Conservation (phyloP, 2,329 filamentous ascomycete species). For the Domatiomyces catenatus region DNA sequence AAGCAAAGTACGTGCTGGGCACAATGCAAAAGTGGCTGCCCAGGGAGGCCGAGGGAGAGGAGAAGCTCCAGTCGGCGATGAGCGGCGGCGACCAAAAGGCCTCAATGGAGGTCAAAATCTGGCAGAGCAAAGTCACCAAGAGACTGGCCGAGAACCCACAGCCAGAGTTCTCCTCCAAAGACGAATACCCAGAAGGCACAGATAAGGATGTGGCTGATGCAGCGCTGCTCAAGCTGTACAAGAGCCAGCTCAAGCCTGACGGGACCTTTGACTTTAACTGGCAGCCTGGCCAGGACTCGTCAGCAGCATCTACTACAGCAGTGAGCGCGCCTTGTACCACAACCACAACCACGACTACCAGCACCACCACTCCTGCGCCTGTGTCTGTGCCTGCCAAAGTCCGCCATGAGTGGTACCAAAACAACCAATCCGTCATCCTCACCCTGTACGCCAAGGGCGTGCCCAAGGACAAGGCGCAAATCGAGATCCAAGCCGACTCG, state of each 20-base stretch:
- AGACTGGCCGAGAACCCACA: conserved; percentile 20
- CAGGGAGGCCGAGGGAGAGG: conserved; percentile 24
- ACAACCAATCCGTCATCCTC: conserved; percentile 43
- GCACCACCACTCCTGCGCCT: conserved; percentile 4
- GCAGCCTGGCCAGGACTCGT: neutral
- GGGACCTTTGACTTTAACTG: conserved; percentile 10
- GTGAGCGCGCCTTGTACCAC: no score
- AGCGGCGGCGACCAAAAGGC: conserved; percentile 21
- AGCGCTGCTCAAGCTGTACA: conserved; percentile 27
- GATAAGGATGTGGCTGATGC: conserved; percentile 40
- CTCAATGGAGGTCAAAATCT: conserved; percentile 29
- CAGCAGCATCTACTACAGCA: neutral
- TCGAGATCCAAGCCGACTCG: conserved; percentile 21
- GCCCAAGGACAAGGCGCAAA: conserved; percentile 12
- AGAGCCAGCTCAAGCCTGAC: conserved; percentile 18
- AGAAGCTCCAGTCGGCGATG: neutral
- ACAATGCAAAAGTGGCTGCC: conserved; percentile 38
- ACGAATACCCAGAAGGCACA: conserved; percentile 29
- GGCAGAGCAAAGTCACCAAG: conserved; percentile 40
- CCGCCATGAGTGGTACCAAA: conserved; percentile 56
- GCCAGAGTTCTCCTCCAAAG: conserved; percentile 34
- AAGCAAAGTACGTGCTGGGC: conserved; percentile 57
- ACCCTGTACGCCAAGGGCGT: conserved; percentile 52
- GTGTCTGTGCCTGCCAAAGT: conserved; percentile 41
- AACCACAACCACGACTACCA: neutral